A percentile compares a stretch with the other conserved stretches of the same genome.
Evolutionary conservation across 345 rosid genomes (phyloP).

Genomic region (Rubroshorea leprosula): DNA sequence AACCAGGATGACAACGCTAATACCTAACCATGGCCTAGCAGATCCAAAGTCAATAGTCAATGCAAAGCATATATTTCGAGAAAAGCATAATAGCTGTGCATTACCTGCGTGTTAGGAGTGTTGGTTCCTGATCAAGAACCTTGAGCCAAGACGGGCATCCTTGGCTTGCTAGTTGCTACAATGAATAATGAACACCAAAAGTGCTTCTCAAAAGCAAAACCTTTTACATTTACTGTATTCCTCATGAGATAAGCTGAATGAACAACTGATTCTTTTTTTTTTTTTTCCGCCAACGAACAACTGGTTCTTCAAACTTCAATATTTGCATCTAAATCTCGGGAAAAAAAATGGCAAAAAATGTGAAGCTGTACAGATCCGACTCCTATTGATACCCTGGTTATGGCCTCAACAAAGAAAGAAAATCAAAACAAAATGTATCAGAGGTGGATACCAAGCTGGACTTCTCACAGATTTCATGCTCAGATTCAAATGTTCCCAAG

Average conservation of each 20-base stretch:
- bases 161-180: background rate
- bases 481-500: constrained; percentile 22
- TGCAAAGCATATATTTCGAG: background rate
- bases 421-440: constrained; percentile 9
- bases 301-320: constrained; percentile 10
- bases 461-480: constrained; percentile 1
- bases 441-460: background rate
- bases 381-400: constrained; percentile 4
- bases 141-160: background rate
- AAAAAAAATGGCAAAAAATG: constrained; percentile 13
- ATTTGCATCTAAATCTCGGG: constrained; percentile 5
- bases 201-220: constrained; percentile 16
- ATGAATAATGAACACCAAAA: background rate
- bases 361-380: constrained; percentile 27
- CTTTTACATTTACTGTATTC: background rate
- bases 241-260: constrained; percentile 4
- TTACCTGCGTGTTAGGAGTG: background rate
- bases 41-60: constrained; percentile 1
- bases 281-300: background rate
- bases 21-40: background rate
- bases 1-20: background rate
- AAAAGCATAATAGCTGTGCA: background rate
- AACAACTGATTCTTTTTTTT: too few relatives aligned
- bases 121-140: constrained; percentile 4
- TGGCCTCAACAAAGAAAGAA: constrained; percentile 15